phyloP scores from a whole-genome alignment of 2,329 filamentous ascomycete species.

The Apiospora koreana region DNA sequence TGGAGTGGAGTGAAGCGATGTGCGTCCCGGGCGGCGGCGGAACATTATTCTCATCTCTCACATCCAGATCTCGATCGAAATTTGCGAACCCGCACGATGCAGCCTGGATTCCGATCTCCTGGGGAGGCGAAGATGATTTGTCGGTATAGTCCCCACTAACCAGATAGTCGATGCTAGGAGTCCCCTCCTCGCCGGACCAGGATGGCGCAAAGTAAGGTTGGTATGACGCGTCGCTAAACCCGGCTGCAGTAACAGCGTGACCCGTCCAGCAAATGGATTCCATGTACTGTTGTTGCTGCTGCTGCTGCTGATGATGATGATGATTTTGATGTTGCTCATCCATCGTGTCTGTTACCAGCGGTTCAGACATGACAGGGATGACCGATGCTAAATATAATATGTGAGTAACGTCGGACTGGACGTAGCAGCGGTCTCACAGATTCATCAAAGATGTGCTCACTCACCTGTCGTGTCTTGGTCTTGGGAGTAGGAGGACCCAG shows the following conservation, averaged over 20 bases:
- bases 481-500: neutral
- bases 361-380: constrained; percentile 4
- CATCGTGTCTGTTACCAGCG: neutral
- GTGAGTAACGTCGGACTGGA: neutral
- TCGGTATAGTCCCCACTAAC: neutral
- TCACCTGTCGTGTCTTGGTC: neutral
- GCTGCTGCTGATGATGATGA: neutral
- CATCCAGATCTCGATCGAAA: neutral
- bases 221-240: neutral
- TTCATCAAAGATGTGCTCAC: constrained; percentile 6
- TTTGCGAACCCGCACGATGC: neutral
- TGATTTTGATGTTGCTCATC: neutral
- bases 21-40: neutral
- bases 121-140: neutral
- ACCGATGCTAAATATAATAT: neutral
- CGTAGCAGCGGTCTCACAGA: neutral
- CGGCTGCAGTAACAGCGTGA: neutral
- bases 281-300: neutral
- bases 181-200: neutral
- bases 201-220: neutral
- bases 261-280: neutral
- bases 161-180: neutral
- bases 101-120: neutral
- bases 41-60: neutral
- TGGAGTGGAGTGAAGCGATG: neutral